Percentiles rank a stretch among this genome's conserved stretches.
These are phyloP conservation scores for Rutstroemia sp. DNA, from an alignment of 2,329 filamentous ascomycete species.

Conservation along the genomic window DNA sequence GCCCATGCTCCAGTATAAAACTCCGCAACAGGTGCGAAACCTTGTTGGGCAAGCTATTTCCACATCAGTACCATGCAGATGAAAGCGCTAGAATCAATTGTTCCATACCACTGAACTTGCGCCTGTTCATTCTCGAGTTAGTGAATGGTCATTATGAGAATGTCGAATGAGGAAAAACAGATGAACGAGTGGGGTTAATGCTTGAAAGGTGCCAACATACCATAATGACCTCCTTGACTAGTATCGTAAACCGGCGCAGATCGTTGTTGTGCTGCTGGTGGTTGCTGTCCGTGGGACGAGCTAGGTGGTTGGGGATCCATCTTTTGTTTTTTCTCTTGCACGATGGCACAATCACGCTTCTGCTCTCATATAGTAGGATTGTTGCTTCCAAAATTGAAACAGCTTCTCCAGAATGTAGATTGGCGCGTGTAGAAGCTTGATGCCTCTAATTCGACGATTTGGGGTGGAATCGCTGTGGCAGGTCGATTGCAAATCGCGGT, in stretches of 20 bases:
- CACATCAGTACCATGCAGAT: constrained; percentile 19
- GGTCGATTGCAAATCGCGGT: background rate
- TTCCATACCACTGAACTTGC: constrained; percentile 59
- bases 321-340: constrained; percentile 13
- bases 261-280: constrained; percentile 36
- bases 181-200: background rate
- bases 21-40: constrained; percentile 81
- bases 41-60: constrained; percentile 71
- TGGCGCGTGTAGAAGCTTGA: background rate
- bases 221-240: constrained; percentile 69
- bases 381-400: background rate
- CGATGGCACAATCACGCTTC: background rate
- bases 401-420: background rate
- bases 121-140: constrained; percentile 38
- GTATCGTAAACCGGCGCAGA: constrained; percentile 59
- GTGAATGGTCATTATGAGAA: constrained; percentile 14
- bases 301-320: constrained; percentile 51
- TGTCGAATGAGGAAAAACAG: background rate
- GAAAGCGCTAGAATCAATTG: background rate
- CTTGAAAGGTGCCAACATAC: constrained; percentile 38
- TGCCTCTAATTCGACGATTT: background rate
- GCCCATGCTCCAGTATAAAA: constrained; percentile 92
- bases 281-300: constrained; percentile 41
- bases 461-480: background rate
- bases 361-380: background rate